Evolutionary conservation across 345 rosid genomes (phyloP).

Genomic region (Turritis glabra): DNA sequence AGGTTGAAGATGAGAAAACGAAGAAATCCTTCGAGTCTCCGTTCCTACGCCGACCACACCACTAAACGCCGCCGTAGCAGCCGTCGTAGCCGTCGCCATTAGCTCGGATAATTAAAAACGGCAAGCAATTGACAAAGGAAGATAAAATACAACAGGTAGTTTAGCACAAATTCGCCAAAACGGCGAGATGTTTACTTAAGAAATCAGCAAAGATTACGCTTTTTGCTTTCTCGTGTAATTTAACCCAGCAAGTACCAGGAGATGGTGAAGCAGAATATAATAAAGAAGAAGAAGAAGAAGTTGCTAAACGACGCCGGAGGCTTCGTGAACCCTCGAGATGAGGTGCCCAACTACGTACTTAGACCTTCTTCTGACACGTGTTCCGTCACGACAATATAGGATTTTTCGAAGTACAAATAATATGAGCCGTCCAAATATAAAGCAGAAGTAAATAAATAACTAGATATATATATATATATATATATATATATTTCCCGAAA

Average conservation of each 20-base stretch:
- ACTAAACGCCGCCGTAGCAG: conserved; percentile 44
- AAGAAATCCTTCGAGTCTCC: conserved; percentile 20
- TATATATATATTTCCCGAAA: background rate
- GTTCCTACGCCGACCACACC: conserved; percentile 30
- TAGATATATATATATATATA: background rate
- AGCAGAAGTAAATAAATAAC: background rate
- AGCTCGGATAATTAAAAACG: conserved; percentile 1
- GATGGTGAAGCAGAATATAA: conserved; percentile 10
- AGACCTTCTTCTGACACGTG: conserved; percentile 29
- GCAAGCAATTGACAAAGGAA: background rate
- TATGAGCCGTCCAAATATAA: conserved; percentile 12
- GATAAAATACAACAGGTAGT: background rate
- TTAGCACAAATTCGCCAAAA: background rate
- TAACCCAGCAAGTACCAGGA: conserved; percentile 5
- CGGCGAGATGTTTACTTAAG: conserved; percentile 39
- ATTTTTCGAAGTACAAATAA: background rate
- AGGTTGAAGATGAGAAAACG: conserved; percentile 42
- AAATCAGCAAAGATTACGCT: conserved; percentile 31
- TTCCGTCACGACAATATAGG: background rate
- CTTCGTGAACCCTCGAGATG: conserved; percentile 43
- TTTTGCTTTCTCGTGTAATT: conserved; percentile 17
- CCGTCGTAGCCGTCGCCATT: conserved; percentile 44
- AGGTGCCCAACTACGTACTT: background rate
- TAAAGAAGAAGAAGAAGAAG: conserved; percentile 14
- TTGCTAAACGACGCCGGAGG: conserved; percentile 37